phyloP scores from a whole-genome alignment of 768 basidiomycete genomes.

The Hypholoma fasciculare region DNA sequence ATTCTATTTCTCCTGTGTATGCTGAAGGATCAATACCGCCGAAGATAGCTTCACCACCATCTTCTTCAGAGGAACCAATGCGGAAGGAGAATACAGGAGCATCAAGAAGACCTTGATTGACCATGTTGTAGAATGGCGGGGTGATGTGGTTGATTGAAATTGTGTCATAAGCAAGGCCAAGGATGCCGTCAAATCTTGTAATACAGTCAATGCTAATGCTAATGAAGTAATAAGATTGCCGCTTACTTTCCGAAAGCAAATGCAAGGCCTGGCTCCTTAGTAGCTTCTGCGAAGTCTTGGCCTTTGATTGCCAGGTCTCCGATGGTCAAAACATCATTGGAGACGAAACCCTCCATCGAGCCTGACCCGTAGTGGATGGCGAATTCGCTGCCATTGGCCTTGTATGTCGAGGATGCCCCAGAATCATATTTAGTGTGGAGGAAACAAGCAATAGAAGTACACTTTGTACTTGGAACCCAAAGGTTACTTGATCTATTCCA shows the following conservation, averaged over 20 bases:
- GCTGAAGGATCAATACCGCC: constrained; percentile 82
- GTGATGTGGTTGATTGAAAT: constrained; percentile 92
- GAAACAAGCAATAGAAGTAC: constrained; percentile 92
- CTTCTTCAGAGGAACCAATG: constrained; percentile 79
- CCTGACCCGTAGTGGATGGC: constrained; percentile 95
- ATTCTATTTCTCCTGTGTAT: constrained; percentile 78
- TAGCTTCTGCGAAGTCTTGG: constrained; percentile 94
- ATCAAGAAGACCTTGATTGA: constrained; percentile 79
- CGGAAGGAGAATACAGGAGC: constrained; percentile 94
- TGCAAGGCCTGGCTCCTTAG: constrained; percentile 93
- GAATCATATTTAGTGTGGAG: constrained; percentile 93
- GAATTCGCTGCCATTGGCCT: constrained; percentile 86
- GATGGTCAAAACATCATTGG: constrained; percentile 75
- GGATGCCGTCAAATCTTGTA: constrained; percentile 88
- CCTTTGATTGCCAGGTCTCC: constrained; percentile 75
- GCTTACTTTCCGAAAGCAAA: constrained; percentile 95
- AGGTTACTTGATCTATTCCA: constrained; percentile 77
- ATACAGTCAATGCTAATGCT: neutral
- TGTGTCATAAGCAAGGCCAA: constrained; percentile 93
- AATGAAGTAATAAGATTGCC: neutral
- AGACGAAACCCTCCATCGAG: constrained; percentile 95
- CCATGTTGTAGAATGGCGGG: constrained; percentile 95
- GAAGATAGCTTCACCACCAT: constrained; percentile 90
- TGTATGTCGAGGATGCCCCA: constrained; percentile 76
- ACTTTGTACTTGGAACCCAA: constrained; percentile 85